A percentile compares a stretch with the other conserved stretches of the same genome.
phyloP scores from a whole-genome alignment of 176 grass and related monocot species.

The Ananas comosus region DNA sequence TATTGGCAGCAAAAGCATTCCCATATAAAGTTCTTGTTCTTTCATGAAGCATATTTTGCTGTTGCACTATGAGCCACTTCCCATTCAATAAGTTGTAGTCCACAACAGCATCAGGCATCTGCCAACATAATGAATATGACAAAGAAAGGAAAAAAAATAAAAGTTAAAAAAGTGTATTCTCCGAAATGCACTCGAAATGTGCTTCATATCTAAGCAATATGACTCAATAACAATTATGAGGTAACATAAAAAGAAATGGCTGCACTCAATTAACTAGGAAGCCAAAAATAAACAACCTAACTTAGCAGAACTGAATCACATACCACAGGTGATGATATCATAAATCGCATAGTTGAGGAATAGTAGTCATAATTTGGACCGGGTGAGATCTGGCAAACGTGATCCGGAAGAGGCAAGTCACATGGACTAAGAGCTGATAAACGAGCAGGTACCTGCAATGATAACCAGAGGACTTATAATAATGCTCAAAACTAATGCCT shows the following conservation, averaged over 20 bases:
- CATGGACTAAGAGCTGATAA: constrained; percentile 52
- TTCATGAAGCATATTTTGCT: constrained; percentile 91
- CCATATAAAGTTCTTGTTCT: constrained; percentile 71
- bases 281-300: background rate
- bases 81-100: constrained; percentile 84
- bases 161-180: no score
- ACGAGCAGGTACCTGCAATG: constrained; percentile 49
- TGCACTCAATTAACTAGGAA: background rate
- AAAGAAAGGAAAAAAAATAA: no score
- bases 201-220: no score
- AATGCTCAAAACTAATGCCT: background rate
- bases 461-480: constrained; percentile 10
- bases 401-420: constrained; percentile 66
- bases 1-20: constrained; percentile 36
- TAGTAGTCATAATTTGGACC: constrained; percentile 86
- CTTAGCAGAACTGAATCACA: constrained; percentile 2
- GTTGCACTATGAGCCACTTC: constrained; percentile 84
- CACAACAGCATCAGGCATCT: constrained; percentile 96
- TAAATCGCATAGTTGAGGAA: constrained; percentile 84
- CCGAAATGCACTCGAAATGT: no score
- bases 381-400: constrained; percentile 79
- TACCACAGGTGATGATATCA: constrained; percentile 93
- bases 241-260: background rate
- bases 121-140: constrained; percentile 3
- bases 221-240: no score